Base-by-base conservation (phyloP, 1,284 basidiomycete species). In the Irpex rosettiformis region DNA sequence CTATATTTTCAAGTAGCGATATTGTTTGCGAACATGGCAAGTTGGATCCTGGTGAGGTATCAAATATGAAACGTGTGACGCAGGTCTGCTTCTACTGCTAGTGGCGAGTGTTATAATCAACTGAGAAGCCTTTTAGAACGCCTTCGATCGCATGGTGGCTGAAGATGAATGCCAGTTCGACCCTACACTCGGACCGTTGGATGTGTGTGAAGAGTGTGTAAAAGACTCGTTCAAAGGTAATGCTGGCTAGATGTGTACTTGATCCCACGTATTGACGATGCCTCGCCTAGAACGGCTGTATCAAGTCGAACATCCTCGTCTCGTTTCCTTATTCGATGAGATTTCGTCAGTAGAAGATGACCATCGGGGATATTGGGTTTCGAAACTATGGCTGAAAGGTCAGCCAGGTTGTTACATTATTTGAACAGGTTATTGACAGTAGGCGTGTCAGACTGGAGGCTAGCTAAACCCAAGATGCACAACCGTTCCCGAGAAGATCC, bases 361-460 rank as follows among this genome's bases (percentile, higher is more conserved):
- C 54, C 72, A 73, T 28, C 63, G 67, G n/a, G 81, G 82, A 10
- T 86, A 78, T 67, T 91, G 87, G 86, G 83, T 93, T 65, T 92
- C 91, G 1, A 90, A 86, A 66, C 68, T 73, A 10, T 93, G 91
- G 91, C 68, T 90, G 3, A 88, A 80, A 80, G 90, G 91, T 88
- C 62, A 27, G 65, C 61, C 51, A 5, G 18, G 42, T 24, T 11
- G 27, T 52, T 11, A 24, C 25, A 13, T 30, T 45, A 22, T 5
- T 7, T 27, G 47, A 11, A 56, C 22, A 7, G 28, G 21, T 11
- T 40, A 21, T 37, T 24, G 28, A 37, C 21, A 10, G 10, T 40
- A 18, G 52, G 47, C 52, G 51, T 16, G 60, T 58, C 33, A 91
- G 91, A 91, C 66, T 93, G 91, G 91, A 77, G 76, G 67, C 71